Evolutionary conservation across 306 rosid genomes (phyloP), one percentile per base, ranked within the genome.

Genomic region (Vicia faba): DNA sequence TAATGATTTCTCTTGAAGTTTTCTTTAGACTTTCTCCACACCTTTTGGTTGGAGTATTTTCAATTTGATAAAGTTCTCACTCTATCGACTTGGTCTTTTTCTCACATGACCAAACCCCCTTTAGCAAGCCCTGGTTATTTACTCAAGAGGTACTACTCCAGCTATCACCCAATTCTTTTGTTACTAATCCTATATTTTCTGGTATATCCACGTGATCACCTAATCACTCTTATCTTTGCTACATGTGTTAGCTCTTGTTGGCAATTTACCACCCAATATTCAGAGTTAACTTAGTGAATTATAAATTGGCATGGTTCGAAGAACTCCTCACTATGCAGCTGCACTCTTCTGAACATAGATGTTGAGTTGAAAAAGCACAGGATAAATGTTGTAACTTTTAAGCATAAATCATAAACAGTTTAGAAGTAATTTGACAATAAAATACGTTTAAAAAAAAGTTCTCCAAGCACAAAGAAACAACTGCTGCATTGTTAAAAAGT

Each of bases 71-170:
- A 44, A 53, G 49, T 73, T 54, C 31, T 29, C 18, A 53, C 12
- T 25, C 55, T 6, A 15, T 10, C 44, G 9, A 40, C 28, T 25
- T 40, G 10, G 29, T 14, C 25, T 20, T 68, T 20, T 18, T 68
- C 51, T n/a, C 59, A 43, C 19, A 43, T 55, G 64, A 64, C 28
- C 71, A 73, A 43, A 73, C 70, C 50, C 44, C 71, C 29, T 64
- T 64, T 18, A 3, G 44, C 26, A 5, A 51, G 48, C 29, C 65
- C n/a, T 3, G 7, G 54, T 3, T 39, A 68, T 65, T 19, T 73
- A 40, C 61, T 68, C 12, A 10, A 31, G 55, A 51, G 18, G 19
- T 9, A 35, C 43, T 69, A 41, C 18, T 26, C 56, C 29, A 40
- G 28, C 26, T 38, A 26, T 41, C 43, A 39, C 19, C 29, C 29